These are phyloP conservation scores for Scorias spongiosa DNA, from an alignment of 2,329 filamentous ascomycete genomes.

Conservation along the genomic window DNA sequence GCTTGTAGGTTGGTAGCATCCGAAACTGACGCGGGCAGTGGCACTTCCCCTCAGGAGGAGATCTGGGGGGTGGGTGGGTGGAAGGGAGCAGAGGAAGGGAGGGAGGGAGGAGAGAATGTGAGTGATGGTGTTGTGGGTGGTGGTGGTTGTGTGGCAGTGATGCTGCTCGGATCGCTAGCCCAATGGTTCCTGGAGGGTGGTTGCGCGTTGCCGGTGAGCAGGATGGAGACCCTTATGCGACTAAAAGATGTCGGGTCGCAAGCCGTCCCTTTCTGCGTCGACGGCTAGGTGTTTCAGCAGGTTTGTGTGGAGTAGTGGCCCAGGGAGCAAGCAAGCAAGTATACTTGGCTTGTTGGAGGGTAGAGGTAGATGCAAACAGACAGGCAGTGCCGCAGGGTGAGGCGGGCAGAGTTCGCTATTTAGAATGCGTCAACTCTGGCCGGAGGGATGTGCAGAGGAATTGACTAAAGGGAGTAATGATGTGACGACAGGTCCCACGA, in stretches of 20 bases:
- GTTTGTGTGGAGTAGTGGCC: too few relatives aligned
- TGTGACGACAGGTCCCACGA: background rate
- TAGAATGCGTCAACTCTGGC: background rate
- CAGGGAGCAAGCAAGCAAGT: too few relatives aligned
- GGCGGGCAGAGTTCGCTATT: background rate
- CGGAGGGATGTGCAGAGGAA: background rate
- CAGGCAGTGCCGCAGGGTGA: background rate
- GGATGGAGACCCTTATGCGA: conserved; percentile 11
- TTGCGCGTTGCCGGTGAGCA: conserved; percentile 11
- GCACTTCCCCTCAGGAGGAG: conserved; percentile 6
- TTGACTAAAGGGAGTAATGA: background rate
- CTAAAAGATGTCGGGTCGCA: conserved; percentile 3
- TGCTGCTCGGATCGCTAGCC: background rate
- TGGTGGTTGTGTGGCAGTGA: background rate
- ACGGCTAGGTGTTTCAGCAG: background rate
- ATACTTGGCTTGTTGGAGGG: too few relatives aligned
- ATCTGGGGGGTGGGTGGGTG: conserved; percentile 7
- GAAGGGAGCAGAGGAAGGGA: conserved; percentile 7
- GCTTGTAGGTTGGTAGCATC: conserved; percentile 15
- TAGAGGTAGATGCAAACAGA: too few relatives aligned
- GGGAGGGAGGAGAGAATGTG: conserved; percentile 5
- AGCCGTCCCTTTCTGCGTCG: background rate
- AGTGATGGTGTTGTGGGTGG: background rate
- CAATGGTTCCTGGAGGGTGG: background rate
- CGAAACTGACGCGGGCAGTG: conserved; percentile 7